Base-by-base conservation (phyloP, 148 eudicot genomes). In the Cornus controversa region DNA sequence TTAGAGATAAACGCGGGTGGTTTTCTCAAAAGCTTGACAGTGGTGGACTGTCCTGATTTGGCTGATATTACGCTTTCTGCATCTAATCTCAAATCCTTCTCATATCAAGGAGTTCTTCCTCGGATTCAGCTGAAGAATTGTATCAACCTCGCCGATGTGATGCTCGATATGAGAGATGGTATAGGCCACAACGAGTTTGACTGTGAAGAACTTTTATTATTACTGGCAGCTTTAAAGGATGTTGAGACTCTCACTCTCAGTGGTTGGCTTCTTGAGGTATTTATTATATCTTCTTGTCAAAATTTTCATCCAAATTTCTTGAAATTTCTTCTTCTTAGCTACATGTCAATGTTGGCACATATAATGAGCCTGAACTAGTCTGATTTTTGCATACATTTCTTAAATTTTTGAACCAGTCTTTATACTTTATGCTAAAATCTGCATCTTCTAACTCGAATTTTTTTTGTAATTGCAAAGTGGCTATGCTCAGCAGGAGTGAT, bases 401-500 rank as follows among this genome's bases (percentile, higher is more conserved):
- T 47, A 1, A 1, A 66, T 66, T n/a, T n/a, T n/a, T n/a, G n/a
- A n/a, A n/a, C n/a, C n/a, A n/a, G n/a, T n/a, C n/a, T n/a, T n/a
- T n/a, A n/a, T n/a, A n/a, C n/a, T n/a, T n/a, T n/a, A n/a, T n/a
- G n/a, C n/a, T n/a, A n/a, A n/a, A n/a, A n/a, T n/a, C n/a, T 15
- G 4, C 57, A 50, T 50, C 69, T 27, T 66, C 37, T 66, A 22
- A 66, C 69, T 13, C 16, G 36, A 24, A 25, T 11, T 29, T 0
- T 6, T 57, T 22, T 57, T 22, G 20, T n/a, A 13, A 26, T 45
- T 5, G 25, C 10, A 57, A 27, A 73, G 76, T 73, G 76, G 76
- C 4, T 73, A 66, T 60, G 76, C 24, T 11, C 67, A 31, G 67
- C 67, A 13, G 76, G 76, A 16, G 76, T 73, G 29, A 40, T 73